Evolutionary conservation across 305 asterid species (phyloP).

Genomic region (Fraxinus latifolia): DNA sequence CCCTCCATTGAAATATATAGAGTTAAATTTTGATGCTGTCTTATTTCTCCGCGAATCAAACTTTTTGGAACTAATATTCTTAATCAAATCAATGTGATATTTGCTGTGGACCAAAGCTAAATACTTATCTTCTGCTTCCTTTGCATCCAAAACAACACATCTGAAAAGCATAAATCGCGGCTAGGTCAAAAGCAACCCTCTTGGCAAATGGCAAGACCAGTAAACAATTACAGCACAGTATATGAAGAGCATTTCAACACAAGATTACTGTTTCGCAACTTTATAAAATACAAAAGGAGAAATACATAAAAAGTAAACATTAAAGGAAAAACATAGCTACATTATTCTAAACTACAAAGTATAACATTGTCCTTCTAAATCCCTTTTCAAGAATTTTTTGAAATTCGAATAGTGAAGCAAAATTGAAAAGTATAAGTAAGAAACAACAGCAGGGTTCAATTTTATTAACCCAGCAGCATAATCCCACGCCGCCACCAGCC

Average conservation of each 20-base stretch:
- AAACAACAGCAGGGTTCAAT: conserved; percentile 3
- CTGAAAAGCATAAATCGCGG: conserved; percentile 33
- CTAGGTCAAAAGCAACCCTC: not conserved
- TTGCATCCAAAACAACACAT: conserved; percentile 61
- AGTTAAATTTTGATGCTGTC: conserved; percentile 54
- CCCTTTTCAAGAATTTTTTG: not conserved
- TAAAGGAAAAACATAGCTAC: not conserved
- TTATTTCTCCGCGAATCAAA: conserved; percentile 37
- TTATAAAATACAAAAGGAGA: not conserved
- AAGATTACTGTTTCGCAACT: not conserved
- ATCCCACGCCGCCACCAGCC: not conserved
- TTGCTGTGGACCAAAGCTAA: conserved; percentile 72
- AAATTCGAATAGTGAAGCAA: conserved; percentile 1
- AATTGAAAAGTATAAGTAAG: not conserved
- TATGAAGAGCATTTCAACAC: not conserved
- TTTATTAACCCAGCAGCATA: not conserved
- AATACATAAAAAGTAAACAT: not conserved
- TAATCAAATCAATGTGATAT: conserved; percentile 59
- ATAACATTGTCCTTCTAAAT: conserved; percentile 4
- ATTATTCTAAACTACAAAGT: not conserved
- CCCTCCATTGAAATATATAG: conserved; percentile 82
- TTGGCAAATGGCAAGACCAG: not conserved
- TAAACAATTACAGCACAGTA: not conserved
- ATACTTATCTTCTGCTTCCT: conserved; percentile 61
- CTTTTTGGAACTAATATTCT: conserved; percentile 53